phyloP scores from a whole-genome alignment of 345 rosid species.

The Hibiscus trionum region DNA sequence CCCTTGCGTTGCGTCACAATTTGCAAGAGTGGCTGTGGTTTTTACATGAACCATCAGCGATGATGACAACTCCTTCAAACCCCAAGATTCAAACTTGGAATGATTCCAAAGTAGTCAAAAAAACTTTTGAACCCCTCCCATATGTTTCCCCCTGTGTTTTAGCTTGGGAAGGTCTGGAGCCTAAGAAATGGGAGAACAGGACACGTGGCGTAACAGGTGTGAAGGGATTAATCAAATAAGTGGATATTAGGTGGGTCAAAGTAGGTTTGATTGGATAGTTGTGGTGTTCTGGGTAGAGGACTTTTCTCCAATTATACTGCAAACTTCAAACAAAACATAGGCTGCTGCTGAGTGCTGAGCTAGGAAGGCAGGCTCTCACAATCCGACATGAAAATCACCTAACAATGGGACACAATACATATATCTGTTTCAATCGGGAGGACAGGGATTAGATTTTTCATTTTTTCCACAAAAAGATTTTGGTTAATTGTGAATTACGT shows the following conservation, averaged over 20 bases:
- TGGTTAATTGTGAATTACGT: background rate
- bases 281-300: background rate
- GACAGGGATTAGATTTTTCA: background rate
- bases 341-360: background rate
- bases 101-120: background rate
- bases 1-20: background rate
- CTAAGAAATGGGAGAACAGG: background rate
- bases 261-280: slow-evolving; percentile 9
- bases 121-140: background rate
- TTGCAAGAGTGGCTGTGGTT: background rate
- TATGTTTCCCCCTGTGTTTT: background rate
- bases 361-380: background rate
- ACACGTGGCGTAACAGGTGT: background rate
- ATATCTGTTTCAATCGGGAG: background rate
- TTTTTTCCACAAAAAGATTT: background rate
- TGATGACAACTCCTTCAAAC: background rate
- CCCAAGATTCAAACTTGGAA: background rate
- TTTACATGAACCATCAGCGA: background rate
- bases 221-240: background rate
- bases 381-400: background rate
- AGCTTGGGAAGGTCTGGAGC: background rate
- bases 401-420: background rate
- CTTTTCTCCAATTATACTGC: background rate
- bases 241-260: background rate
- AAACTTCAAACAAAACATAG: background rate